Conservation (phyloP, 805 yeast genomes). For the Lachancea sp. region DNA sequence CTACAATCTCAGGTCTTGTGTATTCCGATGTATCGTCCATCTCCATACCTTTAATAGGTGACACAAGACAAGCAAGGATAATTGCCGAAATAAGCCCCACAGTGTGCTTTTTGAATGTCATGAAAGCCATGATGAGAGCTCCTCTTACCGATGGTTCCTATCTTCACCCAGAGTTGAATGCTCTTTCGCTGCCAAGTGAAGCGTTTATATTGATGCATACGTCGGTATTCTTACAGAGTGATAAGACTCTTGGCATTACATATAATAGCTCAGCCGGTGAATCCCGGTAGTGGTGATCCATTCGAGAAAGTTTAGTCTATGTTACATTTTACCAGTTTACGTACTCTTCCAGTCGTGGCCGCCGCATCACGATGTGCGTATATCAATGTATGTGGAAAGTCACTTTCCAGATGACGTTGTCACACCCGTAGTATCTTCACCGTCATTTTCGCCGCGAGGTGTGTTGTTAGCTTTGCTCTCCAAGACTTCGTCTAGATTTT, state of each 20-base stretch:
- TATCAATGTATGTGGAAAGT: background rate
- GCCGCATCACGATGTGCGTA: background rate
- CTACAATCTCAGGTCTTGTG: conserved; percentile 35
- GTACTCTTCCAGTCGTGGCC: background rate
- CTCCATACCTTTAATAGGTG: conserved; percentile 20
- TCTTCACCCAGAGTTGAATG: background rate
- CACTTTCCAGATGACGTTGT: background rate
- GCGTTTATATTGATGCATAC: background rate
- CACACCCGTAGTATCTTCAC: background rate
- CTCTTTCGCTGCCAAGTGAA: background rate
- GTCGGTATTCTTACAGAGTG: background rate
- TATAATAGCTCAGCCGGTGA: background rate
- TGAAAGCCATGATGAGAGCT: background rate
- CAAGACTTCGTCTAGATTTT: background rate
- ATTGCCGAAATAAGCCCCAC: background rate
- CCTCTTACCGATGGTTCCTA: background rate
- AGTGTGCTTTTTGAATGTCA: background rate
- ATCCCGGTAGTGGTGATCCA: too few species aligned
- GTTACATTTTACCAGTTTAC: background rate
- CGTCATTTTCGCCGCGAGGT: background rate
- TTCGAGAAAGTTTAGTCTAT: background rate
- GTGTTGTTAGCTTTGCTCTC: background rate
- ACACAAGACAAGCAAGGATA: background rate
- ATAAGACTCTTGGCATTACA: background rate
- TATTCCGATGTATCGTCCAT: conserved; percentile 30